Percentiles rank a stretch among this genome's conserved stretches.
These are phyloP conservation scores for Candida silvicultrix DNA, from an alignment of 805 yeast genomes.

Conservation along the genomic window DNA sequence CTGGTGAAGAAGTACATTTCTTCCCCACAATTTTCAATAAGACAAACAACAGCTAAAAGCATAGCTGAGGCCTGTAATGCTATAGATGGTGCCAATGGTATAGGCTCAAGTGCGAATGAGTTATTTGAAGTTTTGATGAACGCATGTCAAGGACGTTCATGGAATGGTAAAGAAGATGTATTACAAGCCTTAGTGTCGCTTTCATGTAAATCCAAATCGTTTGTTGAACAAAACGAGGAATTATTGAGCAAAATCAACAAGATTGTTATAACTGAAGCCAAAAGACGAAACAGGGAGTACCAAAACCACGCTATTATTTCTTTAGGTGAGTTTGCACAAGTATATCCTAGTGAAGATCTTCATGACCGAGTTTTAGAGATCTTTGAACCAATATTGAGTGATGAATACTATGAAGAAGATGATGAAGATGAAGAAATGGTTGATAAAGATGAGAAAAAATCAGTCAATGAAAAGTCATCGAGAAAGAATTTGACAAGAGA, in stretches of 20 bases:
- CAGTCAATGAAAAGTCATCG: conserved; percentile 31
- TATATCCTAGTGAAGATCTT: conserved; percentile 25
- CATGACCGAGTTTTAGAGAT: conserved; percentile 29
- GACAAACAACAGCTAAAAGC: conserved; percentile 67
- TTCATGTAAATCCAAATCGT: conserved; percentile 36
- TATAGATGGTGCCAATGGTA: conserved; percentile 26
- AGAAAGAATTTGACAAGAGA: conserved; percentile 40
- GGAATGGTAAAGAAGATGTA: conserved; percentile 82
- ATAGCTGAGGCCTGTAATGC: conserved; percentile 51
- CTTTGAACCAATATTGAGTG: conserved; percentile 27
- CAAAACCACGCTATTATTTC: conserved; percentile 47
- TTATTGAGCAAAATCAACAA: conserved; percentile 33
- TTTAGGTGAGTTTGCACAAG: conserved; percentile 43
- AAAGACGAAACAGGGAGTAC: conserved; percentile 60
- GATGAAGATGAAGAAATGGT: conserved; percentile 29
- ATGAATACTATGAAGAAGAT: conserved; percentile 33
- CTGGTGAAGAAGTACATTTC: conserved; percentile 43
- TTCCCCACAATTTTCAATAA: conserved; percentile 54
- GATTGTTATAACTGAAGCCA: conserved; percentile 52
- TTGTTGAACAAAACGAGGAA: conserved; percentile 24
- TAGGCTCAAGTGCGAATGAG: conserved; percentile 19
- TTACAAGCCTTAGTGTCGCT: conserved; percentile 63
- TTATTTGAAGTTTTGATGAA: conserved; percentile 49
- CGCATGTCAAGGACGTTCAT: conserved; percentile 71
- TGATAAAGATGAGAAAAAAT: conserved; percentile 11